Evolutionary conservation across 768 basidiomycete species (phyloP), one percentile per base, ranked within the genome.

Genomic region (Kwoniella mangroviensis): DNA sequence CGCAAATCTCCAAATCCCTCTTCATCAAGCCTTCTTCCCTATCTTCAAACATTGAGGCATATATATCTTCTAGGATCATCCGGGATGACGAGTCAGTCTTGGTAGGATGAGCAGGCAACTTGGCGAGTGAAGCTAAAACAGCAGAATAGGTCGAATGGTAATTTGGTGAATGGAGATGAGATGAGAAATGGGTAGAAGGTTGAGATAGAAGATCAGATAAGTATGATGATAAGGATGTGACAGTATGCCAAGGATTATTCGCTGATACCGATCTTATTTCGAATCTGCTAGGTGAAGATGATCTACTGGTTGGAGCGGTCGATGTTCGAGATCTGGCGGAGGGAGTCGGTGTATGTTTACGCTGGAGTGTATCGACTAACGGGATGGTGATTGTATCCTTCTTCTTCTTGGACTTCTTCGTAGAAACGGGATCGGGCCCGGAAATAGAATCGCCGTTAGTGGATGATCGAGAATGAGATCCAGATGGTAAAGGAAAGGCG

Each of bases 81-180:
- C 74, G 63, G 13, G 72, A 60, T 1, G 40, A 55, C 26, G 53
- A 41, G 21, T 72, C 70, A 7, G 57, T 55, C 0, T 67, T 59
- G 5, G 53, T 15, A 13, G 53, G 15, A 6, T 49, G 28, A 10
- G 65, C 19, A 1, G 52, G 53, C 0, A 76, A n/a, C 4, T 49
- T 60, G 5, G 54, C 64, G 22, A 83, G 61, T n/a, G 71, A 60
- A 21, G 77, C 79, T 42, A 69, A 65, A 22, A 79, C 69, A 6
- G 82, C 82, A n/a, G 70, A 60, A 52, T 79, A 77, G 0, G 71
- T 69, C 0, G 76, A 76, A 45, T 68, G 70, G 55, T 83, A 78
- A 15, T 68, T 62, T 19, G 79, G 75, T 17, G 79, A 73, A 52
- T 83, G 79, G 19, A 81, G 64, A 53, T 75, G 80, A 5, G 70